Evolutionary conservation across 1,284 basidiomycete species (phyloP), one percentile per base, ranked within the genome.

Genomic region (Tausonia pullulans): DNA sequence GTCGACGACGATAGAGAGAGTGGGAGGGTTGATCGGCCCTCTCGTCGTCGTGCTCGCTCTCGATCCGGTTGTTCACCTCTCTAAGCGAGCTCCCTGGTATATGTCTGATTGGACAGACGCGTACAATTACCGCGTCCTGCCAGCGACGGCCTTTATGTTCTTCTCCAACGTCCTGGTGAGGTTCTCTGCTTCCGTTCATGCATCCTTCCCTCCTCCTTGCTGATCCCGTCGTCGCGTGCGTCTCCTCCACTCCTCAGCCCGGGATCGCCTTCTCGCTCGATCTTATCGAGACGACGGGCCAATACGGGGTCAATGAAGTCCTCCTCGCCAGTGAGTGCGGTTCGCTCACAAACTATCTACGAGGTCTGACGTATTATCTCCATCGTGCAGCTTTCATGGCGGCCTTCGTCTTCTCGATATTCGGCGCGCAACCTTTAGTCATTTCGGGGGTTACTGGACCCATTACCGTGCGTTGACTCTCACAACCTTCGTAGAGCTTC

Each of bases 191-290:
- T 14, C 64, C 27, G 68, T 87, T 86, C 68, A 3, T 27, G 6
- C 4, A 4, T 46, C 11, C 48, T 48, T 49, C 39, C 4, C 43
- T 62, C 61, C 3, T 16, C 45, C 45, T 8, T 14, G 9, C 49
- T 54, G 49, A 84, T 90, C 44, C 81, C 91, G 55, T 88, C 90
- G 6, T 92, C 61, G 89, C 91, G 2, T 93, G 72, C 87, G 88
- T 39, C 75, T 93, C 61, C 88, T 92, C 72, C 80, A 93, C 62
- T 90, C 90, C 75, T 68, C 69, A 86, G 57, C 92, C 93, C 2
- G 91, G 89, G 7, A 86, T 96, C 59, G 92, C 94, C 1, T 97
- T 97, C 74, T 90, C 91, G 16, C 77, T 97, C 56, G 92, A 97
- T 73, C 81, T 98, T 59, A 94, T 96, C 74, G 88, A 95, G 74